Percentiles rank a stretch among this genome's conserved stretches.
These are phyloP conservation scores for Fusarium xylarioides DNA, from an alignment of 2,329 filamentous ascomycete species.

Conservation along the genomic window DNA sequence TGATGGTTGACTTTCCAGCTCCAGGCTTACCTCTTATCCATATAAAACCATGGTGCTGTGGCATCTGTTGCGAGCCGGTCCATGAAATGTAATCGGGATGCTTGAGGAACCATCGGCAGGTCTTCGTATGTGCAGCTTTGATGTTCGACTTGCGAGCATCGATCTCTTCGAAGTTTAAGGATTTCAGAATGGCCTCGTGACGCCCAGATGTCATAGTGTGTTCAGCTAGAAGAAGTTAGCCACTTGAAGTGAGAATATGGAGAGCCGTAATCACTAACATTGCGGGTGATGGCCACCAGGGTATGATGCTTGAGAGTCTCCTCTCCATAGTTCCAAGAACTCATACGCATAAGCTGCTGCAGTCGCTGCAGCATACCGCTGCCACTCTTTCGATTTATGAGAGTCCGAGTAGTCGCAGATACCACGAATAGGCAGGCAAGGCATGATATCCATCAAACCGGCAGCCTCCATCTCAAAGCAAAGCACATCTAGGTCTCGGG, in stretches of 20 bases:
- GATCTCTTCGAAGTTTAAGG: conserved; percentile 51
- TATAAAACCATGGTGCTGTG: conserved; percentile 46
- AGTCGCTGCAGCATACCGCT: not conserved
- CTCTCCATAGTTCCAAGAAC: accelerated
- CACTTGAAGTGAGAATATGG: too few species aligned
- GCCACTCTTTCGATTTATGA: not conserved
- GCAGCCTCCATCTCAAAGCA: not conserved
- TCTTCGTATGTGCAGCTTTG: conserved; percentile 45
- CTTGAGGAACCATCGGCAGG: conserved; percentile 29
- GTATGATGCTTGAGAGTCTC: accelerated
- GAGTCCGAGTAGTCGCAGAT: not conserved
- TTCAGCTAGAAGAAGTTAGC: too few species aligned
- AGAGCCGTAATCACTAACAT: too few species aligned
- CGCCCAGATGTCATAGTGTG: too few species aligned
- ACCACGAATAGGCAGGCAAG: not conserved
- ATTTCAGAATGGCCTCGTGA: conserved; percentile 35
- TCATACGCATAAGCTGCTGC: not conserved
- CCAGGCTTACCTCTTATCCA: conserved; percentile 60
- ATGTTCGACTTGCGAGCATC: conserved; percentile 50
- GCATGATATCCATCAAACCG: not conserved
- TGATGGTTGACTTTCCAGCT: conserved; percentile 57
- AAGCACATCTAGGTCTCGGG: not conserved
- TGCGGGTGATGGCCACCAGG: too few species aligned
- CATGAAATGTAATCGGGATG: conserved; percentile 8
- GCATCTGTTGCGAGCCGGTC: not conserved